These are phyloP conservation scores for Gryganskiella cystojenkinii DNA, from an alignment of 192 early-diverging fungal genomes.

Conservation along the genomic window DNA sequence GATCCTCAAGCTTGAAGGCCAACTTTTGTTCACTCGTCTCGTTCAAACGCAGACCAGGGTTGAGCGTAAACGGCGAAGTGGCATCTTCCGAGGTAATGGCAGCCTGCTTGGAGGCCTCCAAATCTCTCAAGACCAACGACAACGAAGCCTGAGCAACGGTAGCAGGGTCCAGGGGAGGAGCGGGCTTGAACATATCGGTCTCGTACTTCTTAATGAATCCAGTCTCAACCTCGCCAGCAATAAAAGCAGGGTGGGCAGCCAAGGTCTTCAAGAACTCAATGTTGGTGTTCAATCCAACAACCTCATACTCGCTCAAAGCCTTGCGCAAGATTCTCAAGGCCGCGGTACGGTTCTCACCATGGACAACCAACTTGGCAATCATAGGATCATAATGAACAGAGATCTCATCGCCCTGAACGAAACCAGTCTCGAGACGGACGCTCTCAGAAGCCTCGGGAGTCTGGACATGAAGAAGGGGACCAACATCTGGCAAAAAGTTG, in stretches of 20 bases:
- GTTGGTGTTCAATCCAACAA: slow-evolving; percentile 93
- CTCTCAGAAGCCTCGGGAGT: slow-evolving; percentile 71
- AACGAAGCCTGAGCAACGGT: slow-evolving; percentile 76
- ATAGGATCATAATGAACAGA: slow-evolving; percentile 95
- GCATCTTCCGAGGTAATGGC: slow-evolving; percentile 29
- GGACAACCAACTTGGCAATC: slow-evolving; percentile 95
- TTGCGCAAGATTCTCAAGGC: slow-evolving; percentile 84
- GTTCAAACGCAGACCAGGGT: slow-evolving; percentile 63
- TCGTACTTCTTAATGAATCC: slow-evolving; percentile 86
- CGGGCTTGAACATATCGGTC: slow-evolving; percentile 41
- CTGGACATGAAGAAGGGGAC: slow-evolving; percentile 81
- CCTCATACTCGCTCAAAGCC: slow-evolving; percentile 87
- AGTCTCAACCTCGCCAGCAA: slow-evolving; percentile 91
- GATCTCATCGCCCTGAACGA: slow-evolving; percentile 90
- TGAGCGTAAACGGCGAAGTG: slow-evolving; percentile 58
- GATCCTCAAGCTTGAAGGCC: slow-evolving; percentile 48
- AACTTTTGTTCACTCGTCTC: slow-evolving; percentile 37
- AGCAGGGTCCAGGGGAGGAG: slow-evolving; percentile 48
- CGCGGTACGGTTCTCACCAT: slow-evolving; percentile 81
- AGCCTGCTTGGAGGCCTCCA: slow-evolving; percentile 44
- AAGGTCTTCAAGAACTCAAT: slow-evolving; percentile 90
- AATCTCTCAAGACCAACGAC: slow-evolving; percentile 46
- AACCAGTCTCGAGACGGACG: slow-evolving; percentile 94
- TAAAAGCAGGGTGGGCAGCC: slow-evolving; percentile 83
- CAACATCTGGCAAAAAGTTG: slow-evolving; percentile 94